phyloP scores from a whole-genome alignment of 352 stramenopile genomes.

The Phytophthora capsici region DNA sequence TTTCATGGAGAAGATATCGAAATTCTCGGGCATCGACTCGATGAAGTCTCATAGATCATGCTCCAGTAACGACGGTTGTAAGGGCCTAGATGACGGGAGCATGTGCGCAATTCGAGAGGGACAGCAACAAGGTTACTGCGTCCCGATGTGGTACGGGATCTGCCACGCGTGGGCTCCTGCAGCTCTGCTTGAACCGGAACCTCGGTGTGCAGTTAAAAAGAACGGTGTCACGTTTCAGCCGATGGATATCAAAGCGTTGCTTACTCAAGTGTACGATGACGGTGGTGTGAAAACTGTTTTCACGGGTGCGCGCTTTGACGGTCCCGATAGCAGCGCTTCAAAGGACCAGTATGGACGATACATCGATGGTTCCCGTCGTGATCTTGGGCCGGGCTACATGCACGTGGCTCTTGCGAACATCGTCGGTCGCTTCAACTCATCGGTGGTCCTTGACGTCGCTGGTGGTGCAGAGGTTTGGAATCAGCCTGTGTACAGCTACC shows the following conservation, averaged over 20 bases:
- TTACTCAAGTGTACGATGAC: neutral
- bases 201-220: constrained; percentile 12
- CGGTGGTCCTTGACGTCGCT: constrained; percentile 43
- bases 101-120: neutral
- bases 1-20: constrained; percentile 44
- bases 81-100: constrained; percentile 4
- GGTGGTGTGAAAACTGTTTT: neutral
- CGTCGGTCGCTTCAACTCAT: neutral
- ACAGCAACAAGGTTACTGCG: neutral
- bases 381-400: neutral
- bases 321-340: neutral
- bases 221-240: neutral
- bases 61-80: constrained; percentile 21
- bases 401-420: neutral
- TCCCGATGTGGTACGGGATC: neutral
- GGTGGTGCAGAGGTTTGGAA: constrained; percentile 46
- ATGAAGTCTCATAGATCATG: constrained; percentile 7
- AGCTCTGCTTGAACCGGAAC: constrained; percentile 36
- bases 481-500: constrained; percentile 46
- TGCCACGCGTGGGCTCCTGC: constrained; percentile 12
- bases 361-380: neutral
- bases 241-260: neutral
- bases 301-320: neutral
- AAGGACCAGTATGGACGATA: constrained; percentile 46
- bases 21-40: constrained; percentile 30